Base-by-base conservation (phyloP, 2,329 filamentous ascomycete species). In the Phaeosphaeria sp. region DNA sequence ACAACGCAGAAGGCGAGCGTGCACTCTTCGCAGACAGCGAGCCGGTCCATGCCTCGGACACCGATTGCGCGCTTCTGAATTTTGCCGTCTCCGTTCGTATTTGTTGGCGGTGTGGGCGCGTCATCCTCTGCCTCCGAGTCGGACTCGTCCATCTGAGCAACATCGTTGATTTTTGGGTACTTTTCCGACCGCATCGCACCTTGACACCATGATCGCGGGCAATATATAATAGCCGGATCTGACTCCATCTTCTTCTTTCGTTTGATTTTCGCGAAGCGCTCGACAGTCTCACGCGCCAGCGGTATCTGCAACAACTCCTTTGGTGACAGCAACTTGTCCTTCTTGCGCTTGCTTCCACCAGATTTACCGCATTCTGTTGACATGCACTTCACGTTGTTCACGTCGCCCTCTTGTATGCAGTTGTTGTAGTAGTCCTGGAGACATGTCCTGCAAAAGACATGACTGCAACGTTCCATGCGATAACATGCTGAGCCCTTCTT, bases 191-290 rank as follows among this genome's bases (percentile, higher is more conserved):
- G 86, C 23, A 93, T 93, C 2, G 93, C 91, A 6, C 92, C 93
- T 76, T 95, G 91, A 74, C 95, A 99, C 92, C 93, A 97, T 55
- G 88, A 84, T 9, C 95, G 87, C 0, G 95, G 95, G 71, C 95
- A 99, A 75, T 96, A 98, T 33, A 97, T 85, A 0, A 93, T 97
- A 57, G 89, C 90, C 71, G 93, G 96, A 77, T 98, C 93, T 0
- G 92, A 89, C 76, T 98, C 95, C 2, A 98, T 86, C 74, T 92
- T 90, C 64, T 90, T 91, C 80, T 98, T 98, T 71, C 96, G 91
- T 79, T 95, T 97, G 59, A 98, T 84, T 39, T 88, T 88, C 4
- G 96, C 91, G 74, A 96, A 99, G 54, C 95, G 89, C 71, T 91
- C 89, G 1, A 97, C 92, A 33, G 84, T 85, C 17, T 90, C 87